Base-by-base conservation (phyloP, 768 basidiomycete genomes). In the Scleroderma bovista region DNA sequence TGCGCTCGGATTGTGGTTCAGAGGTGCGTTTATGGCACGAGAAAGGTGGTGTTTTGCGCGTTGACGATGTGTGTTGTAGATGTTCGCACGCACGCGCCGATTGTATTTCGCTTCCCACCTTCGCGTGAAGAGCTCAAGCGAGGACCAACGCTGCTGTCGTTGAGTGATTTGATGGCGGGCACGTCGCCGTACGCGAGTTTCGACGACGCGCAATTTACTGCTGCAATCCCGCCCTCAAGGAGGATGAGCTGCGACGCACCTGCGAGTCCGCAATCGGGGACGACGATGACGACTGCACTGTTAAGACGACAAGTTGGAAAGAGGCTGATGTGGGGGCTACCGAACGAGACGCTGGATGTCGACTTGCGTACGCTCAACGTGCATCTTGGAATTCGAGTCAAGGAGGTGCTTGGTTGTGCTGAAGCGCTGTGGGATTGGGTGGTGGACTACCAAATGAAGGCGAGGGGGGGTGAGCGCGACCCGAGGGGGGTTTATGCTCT, bases 401-500 rank as follows among this genome's bases (percentile, higher is more conserved):
- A 76, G 50, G 86, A 86, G 60, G 73, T 88, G n/a, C 55, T 87
- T 13, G 84, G 75, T 8, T 88, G 85, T 57, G 73, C 80, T 0
- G 87, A 88, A 64, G 72, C 80, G 26, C 88, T 88, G 85, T 89
- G 87, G 87, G 84, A 85, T 48, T 88, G 81, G 78, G 75, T 88
- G 3, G 59, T 69, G 19, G 75, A 75, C 22, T 75, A 75, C 52
- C 81, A 81, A 67, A 60, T 55, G 12, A 51, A 52, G 45, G 53
- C 51, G 47, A 45, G 19, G 45, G 41, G 24, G 41, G 41, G 41
- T 26, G 24, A 43, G 7, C 38, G 55, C 31, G 33, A 39, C 53
- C 29, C 32, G 42, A 45, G 44, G 40, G 55, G 34, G 32, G 40
- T n/a, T 24, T 50, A 39, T 43, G 48, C 33, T 48, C 69, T 66